These are phyloP conservation scores for Colletotrichum higginsianum DNA, from an alignment of 2,329 filamentous ascomycete species.

Conservation along the genomic window DNA sequence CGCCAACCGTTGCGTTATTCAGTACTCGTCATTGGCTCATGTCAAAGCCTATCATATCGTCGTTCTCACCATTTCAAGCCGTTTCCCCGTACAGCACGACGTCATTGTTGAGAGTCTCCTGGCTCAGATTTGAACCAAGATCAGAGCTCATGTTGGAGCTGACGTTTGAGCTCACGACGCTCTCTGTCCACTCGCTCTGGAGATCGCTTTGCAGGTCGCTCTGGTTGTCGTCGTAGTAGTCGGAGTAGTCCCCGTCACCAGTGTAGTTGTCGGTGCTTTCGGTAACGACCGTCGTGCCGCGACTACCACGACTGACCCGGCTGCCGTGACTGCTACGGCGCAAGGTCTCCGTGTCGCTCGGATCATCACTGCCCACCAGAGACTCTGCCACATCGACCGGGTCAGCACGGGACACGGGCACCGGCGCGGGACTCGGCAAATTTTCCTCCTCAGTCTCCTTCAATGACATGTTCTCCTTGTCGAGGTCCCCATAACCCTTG, in stretches of 20 bases:
- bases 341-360: constrained; percentile 67
- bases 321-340: constrained; percentile 62
- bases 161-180: constrained; percentile 48
- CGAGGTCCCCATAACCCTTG: constrained; percentile 67
- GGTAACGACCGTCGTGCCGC: constrained; percentile 64
- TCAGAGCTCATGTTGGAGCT: constrained; percentile 26
- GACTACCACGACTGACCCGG: constrained; percentile 49
- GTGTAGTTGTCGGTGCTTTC: constrained; percentile 56
- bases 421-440: constrained; percentile 29
- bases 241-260: constrained; percentile 55
- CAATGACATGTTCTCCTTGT: constrained; percentile 75
- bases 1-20: constrained; percentile 7
- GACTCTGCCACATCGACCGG: constrained; percentile 36
- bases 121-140: constrained; percentile 33
- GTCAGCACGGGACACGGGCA: constrained; percentile 19
- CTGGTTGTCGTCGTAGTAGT: constrained; percentile 51
- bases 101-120: constrained; percentile 44
- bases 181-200: constrained; percentile 66
- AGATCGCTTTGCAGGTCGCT: constrained; percentile 42
- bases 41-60: background rate
- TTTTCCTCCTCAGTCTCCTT: constrained; percentile 75
- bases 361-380: constrained; percentile 50
- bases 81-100: constrained; percentile 54
- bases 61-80: constrained; percentile 10
- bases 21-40: constrained; percentile 1